Base-by-base conservation (phyloP, 768 basidiomycete species). In the Suillus discolor region DNA sequence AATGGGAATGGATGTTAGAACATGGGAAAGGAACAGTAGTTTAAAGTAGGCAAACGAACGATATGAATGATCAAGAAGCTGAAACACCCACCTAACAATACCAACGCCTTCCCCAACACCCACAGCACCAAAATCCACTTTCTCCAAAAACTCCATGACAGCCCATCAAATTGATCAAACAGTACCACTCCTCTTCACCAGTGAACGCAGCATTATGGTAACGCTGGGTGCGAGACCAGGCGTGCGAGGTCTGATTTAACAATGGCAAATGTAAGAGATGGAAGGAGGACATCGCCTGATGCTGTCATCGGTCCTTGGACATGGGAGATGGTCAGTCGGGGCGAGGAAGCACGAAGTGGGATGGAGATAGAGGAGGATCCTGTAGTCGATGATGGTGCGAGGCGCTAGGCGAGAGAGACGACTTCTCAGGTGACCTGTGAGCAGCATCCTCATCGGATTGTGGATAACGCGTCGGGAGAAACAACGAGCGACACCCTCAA, bases 91-190 rank as follows among this genome's bases (percentile, higher is more conserved):
- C 90, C 88, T 90, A 71, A 88, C 75, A 4, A 86, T 81, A 57
- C 80, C 81, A 62, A 87, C 86, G 42, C 83, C 84, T 61, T 31
- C 31, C 31, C 84, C 86, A 6, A 94, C 77, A 0, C 85, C 89
- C 23, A 92, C 79, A 1, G 83, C 86, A 9, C 85, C 89, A 64
- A 97, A 81, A 78, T 98, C 95, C 42, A 98, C 94, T 73, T 96
- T 93, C 79, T 97, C 95, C 61, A 98, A 82, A 75, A 98, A 99
- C 74, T 98, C 96, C 1, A 93, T 93, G 7, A 97, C 96, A 13
- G 97, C 31, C 97, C 83, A 96, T 88, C 45, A 97, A 81, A 77
- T 97, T 99, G 75, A 98, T 92, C 47, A 97, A 83, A 65, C 96
- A 98, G 71, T 96, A 99, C 57, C 88, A 89, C 71, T 94, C 93